phyloP scores from a whole-genome alignment of 2,329 filamentous ascomycete genomes.

The Trichoderma arundinaceum region DNA sequence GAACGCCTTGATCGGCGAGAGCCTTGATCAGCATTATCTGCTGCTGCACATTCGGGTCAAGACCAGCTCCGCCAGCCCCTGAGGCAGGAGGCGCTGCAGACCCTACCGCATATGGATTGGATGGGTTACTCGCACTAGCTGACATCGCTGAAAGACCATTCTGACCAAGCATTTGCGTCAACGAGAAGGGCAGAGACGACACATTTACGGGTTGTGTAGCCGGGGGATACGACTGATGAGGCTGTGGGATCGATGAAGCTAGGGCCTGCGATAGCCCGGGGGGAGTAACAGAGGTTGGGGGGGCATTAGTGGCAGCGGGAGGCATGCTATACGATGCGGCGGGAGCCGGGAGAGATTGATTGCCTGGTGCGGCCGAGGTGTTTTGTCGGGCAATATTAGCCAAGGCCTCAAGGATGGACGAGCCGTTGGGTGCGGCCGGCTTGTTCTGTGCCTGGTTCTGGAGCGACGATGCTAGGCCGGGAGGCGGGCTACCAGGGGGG shows the following conservation, averaged over 20 bases:
- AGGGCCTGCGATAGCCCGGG: conserved; percentile 42
- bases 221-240: conserved; percentile 48
- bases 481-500: conserved; percentile 66
- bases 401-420: conserved; percentile 76
- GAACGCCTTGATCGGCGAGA: conserved; percentile 74
- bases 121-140: conserved; percentile 39
- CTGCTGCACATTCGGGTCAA: conserved; percentile 66
- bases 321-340: conserved; percentile 51
- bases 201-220: conserved; percentile 65
- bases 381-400: conserved; percentile 82
- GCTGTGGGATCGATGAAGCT: conserved; percentile 41
- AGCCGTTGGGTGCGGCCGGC: conserved; percentile 51
- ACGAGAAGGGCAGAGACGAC: conserved; percentile 52
- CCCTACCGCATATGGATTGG: conserved; percentile 40
- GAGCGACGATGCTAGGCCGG: conserved; percentile 51
- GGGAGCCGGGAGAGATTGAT: conserved; percentile 47
- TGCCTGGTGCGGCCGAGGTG: conserved; percentile 54
- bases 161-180: conserved; percentile 46
- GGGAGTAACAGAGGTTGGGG: conserved; percentile 15
- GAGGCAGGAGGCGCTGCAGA: conserved; percentile 45
- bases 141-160: conserved; percentile 43
- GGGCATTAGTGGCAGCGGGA: conserved; percentile 36
- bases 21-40: conserved; percentile 78
- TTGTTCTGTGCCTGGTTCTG: conserved; percentile 43
- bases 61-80: conserved; percentile 44